Conservation (phyloP, 2,329 filamentous ascomycete genomes). For the Colletotrichum endophyticum region DNA sequence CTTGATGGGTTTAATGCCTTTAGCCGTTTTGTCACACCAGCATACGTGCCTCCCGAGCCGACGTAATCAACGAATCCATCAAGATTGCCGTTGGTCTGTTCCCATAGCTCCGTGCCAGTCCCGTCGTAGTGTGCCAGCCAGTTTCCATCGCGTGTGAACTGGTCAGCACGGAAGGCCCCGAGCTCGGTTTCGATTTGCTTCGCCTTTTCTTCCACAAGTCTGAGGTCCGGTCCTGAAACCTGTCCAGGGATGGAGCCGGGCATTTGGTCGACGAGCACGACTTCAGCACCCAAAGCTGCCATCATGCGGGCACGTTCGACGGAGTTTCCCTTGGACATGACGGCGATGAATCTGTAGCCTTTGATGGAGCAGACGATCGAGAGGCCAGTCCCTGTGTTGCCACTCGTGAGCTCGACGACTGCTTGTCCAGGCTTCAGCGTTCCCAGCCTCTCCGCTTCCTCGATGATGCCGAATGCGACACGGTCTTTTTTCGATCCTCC, state of each 20-base stretch:
- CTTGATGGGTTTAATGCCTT: not conserved
- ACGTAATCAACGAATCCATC: not conserved
- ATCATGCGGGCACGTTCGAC: not conserved
- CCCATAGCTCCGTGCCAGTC: not conserved
- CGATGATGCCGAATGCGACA: not conserved
- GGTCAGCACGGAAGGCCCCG: not conserved
- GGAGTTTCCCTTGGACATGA: not conserved
- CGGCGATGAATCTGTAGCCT: not conserved
- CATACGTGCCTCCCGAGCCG: not conserved
- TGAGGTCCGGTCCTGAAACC: not conserved
- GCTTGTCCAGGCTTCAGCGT: not conserved
- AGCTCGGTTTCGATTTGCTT: not conserved
- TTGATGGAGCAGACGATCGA: not conserved
- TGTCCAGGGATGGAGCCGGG: not conserved
- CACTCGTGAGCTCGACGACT: not conserved
- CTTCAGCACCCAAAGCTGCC: not conserved
- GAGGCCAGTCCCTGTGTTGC: not conserved
- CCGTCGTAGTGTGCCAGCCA: not conserved
- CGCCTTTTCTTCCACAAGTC: not conserved
- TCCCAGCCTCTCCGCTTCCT: not conserved
- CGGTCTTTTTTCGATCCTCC: not conserved
- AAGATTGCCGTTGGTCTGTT: not conserved
- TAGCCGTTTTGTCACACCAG: not conserved
- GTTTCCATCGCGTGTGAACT: not conserved
- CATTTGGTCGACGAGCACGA: not conserved